Conservation (phyloP, 305 asterid species). For the Withania somnifera region DNA sequence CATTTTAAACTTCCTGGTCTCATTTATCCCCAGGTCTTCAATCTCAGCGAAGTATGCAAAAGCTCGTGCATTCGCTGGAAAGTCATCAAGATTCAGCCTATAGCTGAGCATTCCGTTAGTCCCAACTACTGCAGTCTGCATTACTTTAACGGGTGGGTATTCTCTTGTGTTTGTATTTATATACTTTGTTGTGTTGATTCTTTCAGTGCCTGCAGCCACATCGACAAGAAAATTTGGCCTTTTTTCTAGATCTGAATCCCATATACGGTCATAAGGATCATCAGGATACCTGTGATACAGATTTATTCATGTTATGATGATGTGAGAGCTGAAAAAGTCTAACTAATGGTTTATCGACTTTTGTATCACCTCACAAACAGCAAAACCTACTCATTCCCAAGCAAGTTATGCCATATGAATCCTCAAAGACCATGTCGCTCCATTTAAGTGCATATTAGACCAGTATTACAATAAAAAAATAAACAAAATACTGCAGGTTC, state of each 20-base stretch:
- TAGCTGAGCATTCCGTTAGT: constrained; percentile 62
- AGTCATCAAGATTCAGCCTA: constrained; percentile 81
- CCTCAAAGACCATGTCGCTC: background rate
- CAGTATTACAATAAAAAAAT: background rate
- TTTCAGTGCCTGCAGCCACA: constrained; percentile 81
- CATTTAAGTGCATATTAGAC: background rate
- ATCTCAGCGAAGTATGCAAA: constrained; percentile 93
- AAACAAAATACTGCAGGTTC: background rate
- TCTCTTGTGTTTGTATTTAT: constrained; percentile 69
- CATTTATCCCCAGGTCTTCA: constrained; percentile 50
- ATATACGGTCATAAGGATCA: constrained; percentile 91
- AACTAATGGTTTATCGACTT: background rate
- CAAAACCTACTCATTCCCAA: background rate
- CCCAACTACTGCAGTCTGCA: constrained; percentile 95
- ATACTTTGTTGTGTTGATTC: constrained; percentile 52
- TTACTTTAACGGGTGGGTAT: constrained; percentile 89
- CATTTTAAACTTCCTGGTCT: constrained; percentile 77
- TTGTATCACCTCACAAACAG: background rate
- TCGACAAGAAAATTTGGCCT: constrained; percentile 84
- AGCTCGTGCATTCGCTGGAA: constrained; percentile 88
- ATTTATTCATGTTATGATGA: background rate
- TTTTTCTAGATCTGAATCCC: constrained; percentile 79
- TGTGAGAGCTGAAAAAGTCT: background rate
- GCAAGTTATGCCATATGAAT: background rate
- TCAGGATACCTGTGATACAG: constrained; percentile 67